Percentiles rank a stretch among this genome's conserved stretches.
Conservation (phyloP, 306 rosid genomes). For the Medicago lupulina region DNA sequence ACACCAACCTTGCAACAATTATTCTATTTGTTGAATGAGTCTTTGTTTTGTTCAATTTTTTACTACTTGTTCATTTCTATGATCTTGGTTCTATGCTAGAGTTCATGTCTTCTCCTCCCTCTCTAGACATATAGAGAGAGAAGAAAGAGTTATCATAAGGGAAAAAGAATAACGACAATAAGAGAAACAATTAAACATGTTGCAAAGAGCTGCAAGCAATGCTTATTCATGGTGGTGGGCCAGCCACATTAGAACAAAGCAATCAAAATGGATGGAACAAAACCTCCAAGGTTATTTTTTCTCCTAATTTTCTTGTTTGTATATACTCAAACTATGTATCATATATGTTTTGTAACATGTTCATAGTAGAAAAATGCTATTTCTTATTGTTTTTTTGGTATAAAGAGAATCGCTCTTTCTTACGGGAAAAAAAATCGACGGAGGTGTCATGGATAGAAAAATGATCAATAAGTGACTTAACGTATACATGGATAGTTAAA, state of each 20-base stretch:
- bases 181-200: constrained; percentile 50
- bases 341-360: constrained; percentile 14
- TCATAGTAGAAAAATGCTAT: background rate
- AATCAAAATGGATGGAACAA: constrained; percentile 98
- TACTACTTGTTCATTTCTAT: background rate
- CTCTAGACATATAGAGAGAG: constrained; percentile 40
- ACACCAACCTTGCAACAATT: background rate
- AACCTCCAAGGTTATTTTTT: constrained; percentile 74
- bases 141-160: background rate
- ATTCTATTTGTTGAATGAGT: constrained; percentile 22
- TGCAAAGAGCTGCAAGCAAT: constrained; percentile 99
- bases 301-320: background rate
- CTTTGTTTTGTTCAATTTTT: constrained; percentile 19
- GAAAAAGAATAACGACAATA: background rate
- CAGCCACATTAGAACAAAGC: constrained; percentile 97
- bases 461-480: too few species aligned
- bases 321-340: background rate
- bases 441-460: too few species aligned
- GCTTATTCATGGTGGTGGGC: constrained; percentile 99
- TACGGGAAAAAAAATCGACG: background rate
- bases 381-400: background rate
- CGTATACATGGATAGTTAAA: too few species aligned
- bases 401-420: background rate
- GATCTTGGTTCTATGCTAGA: constrained; percentile 31
- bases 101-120: constrained; percentile 56